Evolutionary conservation across 2,329 filamentous ascomycete genomes (phyloP).

Genomic region (Neonectria faginata): DNA sequence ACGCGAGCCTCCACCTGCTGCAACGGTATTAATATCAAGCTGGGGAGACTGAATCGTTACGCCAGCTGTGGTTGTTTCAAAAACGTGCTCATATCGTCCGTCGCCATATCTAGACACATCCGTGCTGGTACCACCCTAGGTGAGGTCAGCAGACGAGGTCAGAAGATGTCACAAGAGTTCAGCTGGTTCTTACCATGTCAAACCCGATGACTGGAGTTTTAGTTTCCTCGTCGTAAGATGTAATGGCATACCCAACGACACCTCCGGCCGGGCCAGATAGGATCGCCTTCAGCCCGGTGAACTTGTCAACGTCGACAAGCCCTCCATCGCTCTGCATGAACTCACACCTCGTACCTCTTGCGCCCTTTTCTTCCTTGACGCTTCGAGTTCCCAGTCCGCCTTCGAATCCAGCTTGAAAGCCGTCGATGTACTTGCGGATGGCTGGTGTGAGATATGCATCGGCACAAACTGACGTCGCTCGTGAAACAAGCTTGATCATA

Average conservation of each 20-base stretch:
- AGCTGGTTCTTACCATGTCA: slow-evolving; percentile 72
- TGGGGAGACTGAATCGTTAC: slow-evolving; percentile 94
- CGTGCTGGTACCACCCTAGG: slow-evolving; percentile 82
- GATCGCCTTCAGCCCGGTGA: slow-evolving; percentile 87
- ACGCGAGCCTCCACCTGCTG: slow-evolving; percentile 86
- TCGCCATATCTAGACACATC: slow-evolving; percentile 90
- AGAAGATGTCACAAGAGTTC: slow-evolving; percentile 11
- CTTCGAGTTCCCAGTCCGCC: slow-evolving; percentile 83
- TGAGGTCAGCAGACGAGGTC: slow-evolving; percentile 31
- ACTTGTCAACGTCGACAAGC: slow-evolving; percentile 79
- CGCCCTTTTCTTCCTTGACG: slow-evolving; percentile 73
- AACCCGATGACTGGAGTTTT: slow-evolving; percentile 92
- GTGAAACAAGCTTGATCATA: slow-evolving; percentile 59
- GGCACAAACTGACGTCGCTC: slow-evolving; percentile 58
- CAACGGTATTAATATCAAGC: slow-evolving; percentile 94
- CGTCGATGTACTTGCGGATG: slow-evolving; percentile 66
- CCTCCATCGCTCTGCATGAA: slow-evolving; percentile 94
- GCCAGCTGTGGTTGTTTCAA: slow-evolving; percentile 94
- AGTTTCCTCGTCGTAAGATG: slow-evolving; percentile 86
- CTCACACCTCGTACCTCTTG: slow-evolving; percentile 83
- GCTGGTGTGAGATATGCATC: slow-evolving; percentile 60
- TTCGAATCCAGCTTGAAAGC: slow-evolving; percentile 83
- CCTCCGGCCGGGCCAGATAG: slow-evolving; percentile 92
- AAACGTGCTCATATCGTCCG: slow-evolving; percentile 91
- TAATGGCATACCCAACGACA: slow-evolving; percentile 91